These are phyloP conservation scores for Daldinia loculata DNA, from an alignment of 495 filamentous ascomycete genomes.

Conservation along the genomic window DNA sequence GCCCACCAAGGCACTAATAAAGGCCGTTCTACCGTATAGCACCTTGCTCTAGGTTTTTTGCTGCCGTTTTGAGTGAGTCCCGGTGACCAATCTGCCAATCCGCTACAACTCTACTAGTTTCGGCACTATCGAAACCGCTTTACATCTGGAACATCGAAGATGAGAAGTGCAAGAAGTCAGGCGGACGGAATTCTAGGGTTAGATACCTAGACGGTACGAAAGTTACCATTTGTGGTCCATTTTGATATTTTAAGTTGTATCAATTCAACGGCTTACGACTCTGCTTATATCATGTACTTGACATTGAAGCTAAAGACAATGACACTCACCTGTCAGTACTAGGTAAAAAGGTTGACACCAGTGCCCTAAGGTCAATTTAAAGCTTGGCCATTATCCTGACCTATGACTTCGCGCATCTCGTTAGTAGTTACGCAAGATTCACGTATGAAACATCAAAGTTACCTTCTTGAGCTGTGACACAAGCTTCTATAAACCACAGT, in stretches of 20 bases:
- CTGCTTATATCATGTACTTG: background rate
- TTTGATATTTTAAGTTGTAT: constrained; percentile 28
- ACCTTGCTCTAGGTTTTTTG: constrained; percentile 36
- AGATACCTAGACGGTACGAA: background rate
- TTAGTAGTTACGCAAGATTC: background rate
- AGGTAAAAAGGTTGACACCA: constrained; percentile 12
- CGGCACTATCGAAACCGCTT: constrained; percentile 30
- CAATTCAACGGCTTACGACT: constrained; percentile 20
- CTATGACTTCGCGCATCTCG: background rate
- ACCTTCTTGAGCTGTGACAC: background rate
- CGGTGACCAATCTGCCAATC: constrained; percentile 11
- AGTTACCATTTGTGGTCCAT: background rate
- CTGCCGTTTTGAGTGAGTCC: constrained; percentile 32
- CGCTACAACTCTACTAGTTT: constrained; percentile 23
- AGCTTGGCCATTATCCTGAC: background rate
- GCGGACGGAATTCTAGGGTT: constrained; percentile 16
- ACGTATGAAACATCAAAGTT: background rate
- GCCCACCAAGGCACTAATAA: constrained; percentile 33
- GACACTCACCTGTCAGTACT: constrained; percentile 6
- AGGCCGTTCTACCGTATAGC: constrained; percentile 41
- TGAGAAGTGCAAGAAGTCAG: constrained; percentile 27
- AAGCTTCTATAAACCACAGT: background rate
- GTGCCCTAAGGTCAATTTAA: constrained; percentile 16
- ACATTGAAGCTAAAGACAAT: constrained; percentile 8
- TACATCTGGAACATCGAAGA: constrained; percentile 7